Base-by-base conservation (phyloP, 805 yeast genomes). In the Metschnikowia colocasiae region DNA sequence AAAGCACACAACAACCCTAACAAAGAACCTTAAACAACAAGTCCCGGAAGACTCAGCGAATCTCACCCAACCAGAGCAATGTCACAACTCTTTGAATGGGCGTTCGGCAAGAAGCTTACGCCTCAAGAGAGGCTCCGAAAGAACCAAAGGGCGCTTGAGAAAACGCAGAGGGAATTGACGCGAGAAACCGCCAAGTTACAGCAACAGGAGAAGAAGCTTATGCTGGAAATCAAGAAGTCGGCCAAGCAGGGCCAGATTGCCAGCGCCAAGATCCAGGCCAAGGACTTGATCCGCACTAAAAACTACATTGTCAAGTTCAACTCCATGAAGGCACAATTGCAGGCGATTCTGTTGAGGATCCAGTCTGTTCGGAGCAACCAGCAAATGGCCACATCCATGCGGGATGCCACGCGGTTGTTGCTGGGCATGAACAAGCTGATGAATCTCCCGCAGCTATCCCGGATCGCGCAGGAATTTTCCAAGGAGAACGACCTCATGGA, bases 401-500 rank as follows among this genome's bases (percentile, higher is more conserved):
- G 85, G 54, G 97, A 94, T 52, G 99, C 99, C 4, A 88, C 97
- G 0, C 75, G 83, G 44, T 70, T 94, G 43, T 72, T 94, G 48
- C 83, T 85, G 45, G 84, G 95, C 2, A 87, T 94, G 95, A 94
- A 94, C 65, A 74, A 83, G 59, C 81, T 81, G 48, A 86, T 94
- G 95, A 94, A 95, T 61, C 68, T 94, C 52, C 97, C 96, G 1
- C 95, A 87, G 56, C 71, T 94, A 51, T 85, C 88, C 48, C 79
- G 85, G 51, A 94, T 94, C 18, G 89, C 97, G 2, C 91, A 88
- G 86, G 98, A 94, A 59, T 94, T 94, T 65, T 96, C 94, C 60
- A 82, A 81, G 59, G 96, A 92, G 61, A 88, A 87, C 66, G 99
- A 95, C 62, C 72, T 95, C 58, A 94, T 94, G 98, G 97, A 92